Evolutionary conservation across 1,284 basidiomycete genomes (phyloP).

Genomic region (Cystobasidiaceae sp.): DNA sequence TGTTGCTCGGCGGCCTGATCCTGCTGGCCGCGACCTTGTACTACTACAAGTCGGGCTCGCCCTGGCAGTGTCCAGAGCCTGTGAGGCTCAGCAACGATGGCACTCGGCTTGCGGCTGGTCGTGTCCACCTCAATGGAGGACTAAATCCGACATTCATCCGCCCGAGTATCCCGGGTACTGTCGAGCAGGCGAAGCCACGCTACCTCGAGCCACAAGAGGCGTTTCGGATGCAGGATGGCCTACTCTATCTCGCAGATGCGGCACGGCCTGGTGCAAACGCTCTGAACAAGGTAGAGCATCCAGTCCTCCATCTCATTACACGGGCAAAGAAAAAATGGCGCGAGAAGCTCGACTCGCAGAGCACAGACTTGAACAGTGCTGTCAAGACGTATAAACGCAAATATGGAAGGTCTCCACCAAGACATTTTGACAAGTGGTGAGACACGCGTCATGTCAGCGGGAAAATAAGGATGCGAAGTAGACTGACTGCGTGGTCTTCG

Average conservation of each 20-base stretch:
- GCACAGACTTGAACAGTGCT: slow-evolving; percentile 39
- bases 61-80: too few relatives aligned
- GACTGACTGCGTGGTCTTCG: neutral
- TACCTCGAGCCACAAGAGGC: slow-evolving; percentile 15
- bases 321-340: slow-evolving; percentile 41
- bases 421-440: slow-evolving; percentile 44
- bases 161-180: too few relatives aligned
- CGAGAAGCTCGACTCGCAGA: slow-evolving; percentile 39
- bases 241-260: slow-evolving; percentile 9
- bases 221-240: slow-evolving; percentile 6
- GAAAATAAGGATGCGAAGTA: too few relatives aligned
- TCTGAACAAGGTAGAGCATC: slow-evolving; percentile 35
- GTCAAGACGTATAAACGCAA: slow-evolving; percentile 42
- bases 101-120: too few relatives aligned
- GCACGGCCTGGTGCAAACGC: slow-evolving; percentile 24
- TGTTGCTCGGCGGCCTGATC: neutral
- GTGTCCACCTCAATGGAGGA: too few relatives aligned
- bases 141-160: too few relatives aligned
- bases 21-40: neutral
- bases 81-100: too few relatives aligned
- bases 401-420: slow-evolving; percentile 40
- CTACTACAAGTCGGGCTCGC: neutral
- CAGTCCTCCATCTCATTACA: slow-evolving; percentile 40
- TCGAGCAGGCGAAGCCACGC: too few relatives aligned
- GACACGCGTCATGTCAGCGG: neutral